Evolutionary conservation across 371 early-diverging fungal genomes (phyloP).

Genomic region (Apophysomyces ossiformis): DNA sequence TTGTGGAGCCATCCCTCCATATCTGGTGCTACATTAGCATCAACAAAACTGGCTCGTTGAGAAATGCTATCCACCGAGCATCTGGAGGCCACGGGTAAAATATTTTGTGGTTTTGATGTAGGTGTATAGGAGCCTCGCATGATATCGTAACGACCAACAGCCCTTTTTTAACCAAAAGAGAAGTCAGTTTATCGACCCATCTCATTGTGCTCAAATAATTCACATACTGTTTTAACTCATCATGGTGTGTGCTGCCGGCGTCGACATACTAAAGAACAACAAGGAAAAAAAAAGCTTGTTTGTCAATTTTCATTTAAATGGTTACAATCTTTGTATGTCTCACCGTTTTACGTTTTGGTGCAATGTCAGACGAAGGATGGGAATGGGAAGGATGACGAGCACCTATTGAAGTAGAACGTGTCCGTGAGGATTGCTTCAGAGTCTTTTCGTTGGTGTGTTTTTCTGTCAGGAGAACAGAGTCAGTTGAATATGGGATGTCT

Average conservation of each 20-base stretch:
- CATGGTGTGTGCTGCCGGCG: not conserved
- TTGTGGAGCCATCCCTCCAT: conserved; percentile 68
- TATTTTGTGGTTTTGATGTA: conserved; percentile 23
- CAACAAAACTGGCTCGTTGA: not conserved
- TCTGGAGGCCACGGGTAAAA: conserved; percentile 14
- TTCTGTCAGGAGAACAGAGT: not conserved
- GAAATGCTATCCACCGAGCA: conserved; percentile 14
- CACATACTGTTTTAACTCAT: conserved; percentile 4
- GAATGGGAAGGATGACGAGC: not conserved
- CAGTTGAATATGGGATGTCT: not conserved
- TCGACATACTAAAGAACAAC: not conserved
- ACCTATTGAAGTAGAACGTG: conserved; percentile 2
- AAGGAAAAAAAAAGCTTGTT: not conserved
- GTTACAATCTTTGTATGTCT: not conserved
- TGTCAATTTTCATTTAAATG: no score
- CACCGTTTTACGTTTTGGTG: conserved; percentile 21
- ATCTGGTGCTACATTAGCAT: conserved; percentile 38
- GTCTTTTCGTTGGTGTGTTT: not conserved
- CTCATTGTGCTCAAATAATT: not conserved
- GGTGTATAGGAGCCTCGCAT: conserved; percentile 23
- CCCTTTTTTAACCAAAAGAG: not conserved
- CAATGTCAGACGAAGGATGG: conserved; percentile 10
- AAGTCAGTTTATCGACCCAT: not conserved
- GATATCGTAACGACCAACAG: conserved; percentile 10
- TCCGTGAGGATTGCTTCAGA: not conserved